A percentile compares a stretch with the other conserved stretches of the same genome.
phyloP scores from a whole-genome alignment of 768 basidiomycete species.

The Rhizopogon vulgaris region DNA sequence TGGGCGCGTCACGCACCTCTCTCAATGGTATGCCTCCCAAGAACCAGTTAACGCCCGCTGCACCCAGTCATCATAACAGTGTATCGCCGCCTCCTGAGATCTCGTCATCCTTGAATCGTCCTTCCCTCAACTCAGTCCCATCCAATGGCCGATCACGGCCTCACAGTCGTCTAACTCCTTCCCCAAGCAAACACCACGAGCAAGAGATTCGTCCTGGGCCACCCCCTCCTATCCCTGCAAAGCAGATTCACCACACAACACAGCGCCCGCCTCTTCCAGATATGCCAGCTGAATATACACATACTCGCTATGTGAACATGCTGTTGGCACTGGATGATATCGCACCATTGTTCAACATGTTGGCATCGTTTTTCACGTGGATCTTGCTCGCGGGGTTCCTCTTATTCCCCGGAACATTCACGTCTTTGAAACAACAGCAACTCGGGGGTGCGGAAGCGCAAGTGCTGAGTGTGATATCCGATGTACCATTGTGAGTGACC shows the following conservation, averaged over 20 bases:
- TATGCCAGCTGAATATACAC: constrained; percentile 13
- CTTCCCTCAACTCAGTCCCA: constrained; percentile 1
- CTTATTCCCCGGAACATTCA: constrained; percentile 57
- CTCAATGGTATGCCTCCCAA: constrained; percentile 7
- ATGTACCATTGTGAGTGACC: constrained; percentile 40
- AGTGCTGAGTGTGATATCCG: constrained; percentile 32
- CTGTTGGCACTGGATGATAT: constrained; percentile 55
- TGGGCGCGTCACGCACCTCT: constrained; percentile 17
- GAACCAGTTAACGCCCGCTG: neutral
- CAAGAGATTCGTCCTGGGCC: neutral
- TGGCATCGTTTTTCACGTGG: constrained; percentile 59
- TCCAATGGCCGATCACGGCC: constrained; percentile 16
- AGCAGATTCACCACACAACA: constrained; percentile 12
- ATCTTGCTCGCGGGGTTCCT: constrained; percentile 57
- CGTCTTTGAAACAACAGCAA: constrained; percentile 29
- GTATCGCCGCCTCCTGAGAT: constrained; percentile 8
- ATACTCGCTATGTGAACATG: constrained; percentile 57
- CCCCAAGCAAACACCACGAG: neutral
- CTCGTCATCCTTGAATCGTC: constrained; percentile 3
- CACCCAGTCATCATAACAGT: constrained; percentile 7
- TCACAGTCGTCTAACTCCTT: constrained; percentile 7
- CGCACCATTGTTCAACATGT: constrained; percentile 40
- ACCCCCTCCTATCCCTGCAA: constrained; percentile 5
- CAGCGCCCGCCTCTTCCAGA: constrained; percentile 18
- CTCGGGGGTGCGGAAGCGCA: constrained; percentile 25